Evolutionary conservation across 1,139 yeast species (phyloP).

Genomic region (Candida sp.): DNA sequence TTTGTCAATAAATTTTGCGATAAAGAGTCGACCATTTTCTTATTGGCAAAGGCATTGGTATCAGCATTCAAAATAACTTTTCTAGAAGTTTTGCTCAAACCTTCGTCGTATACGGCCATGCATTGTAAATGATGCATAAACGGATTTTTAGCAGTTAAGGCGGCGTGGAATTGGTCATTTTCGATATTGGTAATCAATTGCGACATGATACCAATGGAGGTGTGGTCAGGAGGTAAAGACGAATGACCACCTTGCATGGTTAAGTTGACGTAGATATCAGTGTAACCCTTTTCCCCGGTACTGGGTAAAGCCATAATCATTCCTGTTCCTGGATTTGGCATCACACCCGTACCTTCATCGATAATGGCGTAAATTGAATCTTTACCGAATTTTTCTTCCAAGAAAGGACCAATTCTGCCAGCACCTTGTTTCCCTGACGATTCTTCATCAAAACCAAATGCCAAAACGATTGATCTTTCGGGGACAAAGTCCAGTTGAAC

Average conservation of each 20-base stretch:
- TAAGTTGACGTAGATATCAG: slow-evolving; percentile 29
- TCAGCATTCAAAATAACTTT: slow-evolving; percentile 32
- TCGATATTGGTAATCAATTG: slow-evolving; percentile 38
- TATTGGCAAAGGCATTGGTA: slow-evolving; percentile 28
- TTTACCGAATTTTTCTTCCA: slow-evolving; percentile 29
- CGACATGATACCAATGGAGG: slow-evolving; percentile 42
- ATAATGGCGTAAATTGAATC: slow-evolving; percentile 37
- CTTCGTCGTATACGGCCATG: slow-evolving; percentile 29
- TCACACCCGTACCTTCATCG: slow-evolving; percentile 42
- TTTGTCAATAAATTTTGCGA: slow-evolving; percentile 15
- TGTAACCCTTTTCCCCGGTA: slow-evolving; percentile 41
- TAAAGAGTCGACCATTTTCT: slow-evolving; percentile 18
- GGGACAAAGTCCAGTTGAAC: slow-evolving; percentile 27
- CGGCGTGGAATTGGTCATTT: slow-evolving; percentile 30
- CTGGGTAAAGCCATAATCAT: slow-evolving; percentile 35
- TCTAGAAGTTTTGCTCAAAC: slow-evolving; percentile 17
- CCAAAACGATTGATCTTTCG: slow-evolving; percentile 33
- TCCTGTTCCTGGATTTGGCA: slow-evolving; percentile 22
- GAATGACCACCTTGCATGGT: slow-evolving; percentile 47
- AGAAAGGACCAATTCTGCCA: slow-evolving; percentile 19
- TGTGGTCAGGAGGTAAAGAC: slow-evolving; percentile 44
- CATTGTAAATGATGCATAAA: slow-evolving; percentile 30
- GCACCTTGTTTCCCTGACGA: slow-evolving; percentile 38
- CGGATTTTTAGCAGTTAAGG: slow-evolving; percentile 33
- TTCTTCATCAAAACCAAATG: slow-evolving; percentile 48